phyloP scores from a whole-genome alignment of 495 filamentous ascomycete genomes.

The Aspergillus leporis region DNA sequence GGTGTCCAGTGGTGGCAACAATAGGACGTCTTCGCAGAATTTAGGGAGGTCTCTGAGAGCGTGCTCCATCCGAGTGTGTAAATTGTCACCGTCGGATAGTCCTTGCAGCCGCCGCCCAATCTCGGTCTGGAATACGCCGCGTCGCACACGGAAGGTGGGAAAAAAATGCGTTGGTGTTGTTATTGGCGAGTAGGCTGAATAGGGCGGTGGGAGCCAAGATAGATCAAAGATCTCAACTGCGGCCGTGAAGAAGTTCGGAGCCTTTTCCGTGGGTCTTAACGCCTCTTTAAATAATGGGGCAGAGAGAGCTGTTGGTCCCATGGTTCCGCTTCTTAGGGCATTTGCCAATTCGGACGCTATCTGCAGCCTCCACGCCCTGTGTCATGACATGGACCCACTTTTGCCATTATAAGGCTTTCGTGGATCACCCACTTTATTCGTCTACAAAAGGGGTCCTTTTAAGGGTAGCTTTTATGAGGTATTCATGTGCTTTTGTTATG shows the following conservation, averaged over 20 bases:
- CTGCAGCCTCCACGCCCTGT: not conserved
- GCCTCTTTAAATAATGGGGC: not conserved
- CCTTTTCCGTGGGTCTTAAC: not conserved
- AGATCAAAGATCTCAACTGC: not conserved
- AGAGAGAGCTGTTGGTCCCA: not conserved
- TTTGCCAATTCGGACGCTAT: no score
- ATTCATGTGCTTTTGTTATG: no score
- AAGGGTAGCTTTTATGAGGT: no score
- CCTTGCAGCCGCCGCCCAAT: not conserved
- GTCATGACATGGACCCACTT: not conserved
- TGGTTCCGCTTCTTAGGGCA: not conserved
- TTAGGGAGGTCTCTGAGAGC: not conserved
- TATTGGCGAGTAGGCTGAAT: not conserved
- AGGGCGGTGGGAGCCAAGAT: not conserved
- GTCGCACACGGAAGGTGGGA: not conserved
- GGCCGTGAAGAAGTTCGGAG: not conserved
- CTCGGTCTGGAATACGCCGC: not conserved
- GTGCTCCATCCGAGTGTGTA: conserved; percentile 1
- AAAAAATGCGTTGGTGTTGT: not conserved
- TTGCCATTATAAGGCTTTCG: no score
- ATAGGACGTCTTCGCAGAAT: conserved; percentile 5
- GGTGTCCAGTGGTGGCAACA: not conserved
- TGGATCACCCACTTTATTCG: no score
- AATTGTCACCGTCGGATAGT: not conserved
- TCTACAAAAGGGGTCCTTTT: no score